A percentile compares a stretch with the other conserved stretches of the same genome.
Conservation (phyloP, 1,284 basidiomycete species). For the Athelia sp. region DNA sequence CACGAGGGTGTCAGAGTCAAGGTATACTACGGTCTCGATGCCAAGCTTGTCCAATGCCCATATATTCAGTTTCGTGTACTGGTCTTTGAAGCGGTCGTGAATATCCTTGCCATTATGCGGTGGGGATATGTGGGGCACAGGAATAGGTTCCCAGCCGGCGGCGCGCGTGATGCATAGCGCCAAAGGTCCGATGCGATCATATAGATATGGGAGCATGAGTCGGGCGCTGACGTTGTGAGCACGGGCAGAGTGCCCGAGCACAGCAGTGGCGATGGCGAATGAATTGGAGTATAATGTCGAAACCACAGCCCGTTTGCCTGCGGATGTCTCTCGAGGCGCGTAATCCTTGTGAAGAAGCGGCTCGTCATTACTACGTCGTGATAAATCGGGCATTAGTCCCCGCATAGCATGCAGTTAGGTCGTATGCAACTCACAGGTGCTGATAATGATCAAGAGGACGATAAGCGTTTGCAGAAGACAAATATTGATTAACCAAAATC, state of each 20-base stretch:
- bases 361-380: neutral
- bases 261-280: slow-evolving; percentile 35
- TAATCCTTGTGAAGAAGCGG: neutral
- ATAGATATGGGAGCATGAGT: slow-evolving; percentile 33
- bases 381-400: too few species aligned
- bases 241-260: slow-evolving; percentile 36
- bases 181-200: slow-evolving; percentile 29
- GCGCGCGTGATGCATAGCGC: slow-evolving; percentile 34
- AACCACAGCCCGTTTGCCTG: slow-evolving; percentile 30
- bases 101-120: slow-evolving; percentile 29
- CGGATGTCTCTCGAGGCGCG: slow-evolving; percentile 3
- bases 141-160: slow-evolving; percentile 33
- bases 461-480: neutral
- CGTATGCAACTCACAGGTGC: slow-evolving; percentile 18
- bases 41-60: slow-evolving; percentile 34
- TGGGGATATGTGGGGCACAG: slow-evolving; percentile 32
- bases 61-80: slow-evolving; percentile 39
- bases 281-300: slow-evolving; percentile 39
- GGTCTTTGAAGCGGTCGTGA: slow-evolving; percentile 31
- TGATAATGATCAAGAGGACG: slow-evolving; percentile 20
- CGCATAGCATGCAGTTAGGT: neutral
- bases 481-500: too few species aligned
- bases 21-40: slow-evolving; percentile 28
- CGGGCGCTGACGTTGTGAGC: slow-evolving; percentile 29
- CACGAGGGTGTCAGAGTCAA: slow-evolving; percentile 41